Evolutionary conservation across 2,329 filamentous ascomycete species (phyloP).

Genomic region (Cladophialophora carrionii): DNA sequence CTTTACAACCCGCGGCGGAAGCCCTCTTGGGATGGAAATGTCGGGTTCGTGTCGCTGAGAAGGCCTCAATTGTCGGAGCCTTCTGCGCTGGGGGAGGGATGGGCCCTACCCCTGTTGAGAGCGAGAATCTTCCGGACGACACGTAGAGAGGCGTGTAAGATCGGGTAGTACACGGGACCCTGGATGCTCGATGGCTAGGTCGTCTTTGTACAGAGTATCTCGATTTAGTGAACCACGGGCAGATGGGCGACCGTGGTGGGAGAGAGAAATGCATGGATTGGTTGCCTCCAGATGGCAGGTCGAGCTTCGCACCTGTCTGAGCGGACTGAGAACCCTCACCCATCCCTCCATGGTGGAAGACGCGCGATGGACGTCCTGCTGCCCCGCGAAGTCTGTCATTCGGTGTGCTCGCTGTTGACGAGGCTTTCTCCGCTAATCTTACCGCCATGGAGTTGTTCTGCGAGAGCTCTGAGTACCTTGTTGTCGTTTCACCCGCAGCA

Average conservation of each 20-base stretch:
- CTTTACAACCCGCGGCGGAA: background rate
- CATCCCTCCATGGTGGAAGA: background rate
- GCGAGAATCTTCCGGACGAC: background rate
- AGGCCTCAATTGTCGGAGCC: background rate
- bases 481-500: background rate
- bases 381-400: slow-evolving; percentile 87
- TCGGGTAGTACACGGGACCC: no score
- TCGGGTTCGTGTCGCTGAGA: background rate
- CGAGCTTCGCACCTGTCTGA: background rate
- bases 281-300: background rate
- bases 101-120: no score
- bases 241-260: no score
- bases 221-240: no score
- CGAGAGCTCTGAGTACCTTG: background rate
- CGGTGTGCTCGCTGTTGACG: slow-evolving; percentile 76
- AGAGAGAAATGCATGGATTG: background rate
- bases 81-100: slow-evolving; percentile 51
- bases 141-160: background rate
- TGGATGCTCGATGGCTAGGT: no score
- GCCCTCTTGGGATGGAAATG: no score
- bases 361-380: slow-evolving; percentile 69
- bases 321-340: no score
- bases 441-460: background rate
- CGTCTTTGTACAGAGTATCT: no score
- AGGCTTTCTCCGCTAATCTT: slow-evolving; percentile 73